phyloP scores from a whole-genome alignment of 1,284 basidiomycete genomes.

The Tylopilus sp. region DNA sequence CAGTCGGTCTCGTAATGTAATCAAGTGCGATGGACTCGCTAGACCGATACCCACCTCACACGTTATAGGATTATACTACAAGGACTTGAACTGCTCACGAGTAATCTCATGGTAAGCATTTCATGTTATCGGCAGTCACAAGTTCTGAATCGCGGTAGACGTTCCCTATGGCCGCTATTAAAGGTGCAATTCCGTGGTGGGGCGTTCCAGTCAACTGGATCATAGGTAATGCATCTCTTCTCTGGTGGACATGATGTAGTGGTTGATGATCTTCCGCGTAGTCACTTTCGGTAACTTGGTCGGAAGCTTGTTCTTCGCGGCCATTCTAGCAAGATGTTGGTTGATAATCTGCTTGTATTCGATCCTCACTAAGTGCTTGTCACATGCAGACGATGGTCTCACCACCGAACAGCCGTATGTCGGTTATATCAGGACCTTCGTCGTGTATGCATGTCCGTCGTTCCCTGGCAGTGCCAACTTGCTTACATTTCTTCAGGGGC shows the following conservation, averaged over 20 bases:
- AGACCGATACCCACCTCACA: neutral
- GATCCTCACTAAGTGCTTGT: neutral
- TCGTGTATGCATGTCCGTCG: conserved; percentile 45
- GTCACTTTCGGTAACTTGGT: conserved; percentile 69
- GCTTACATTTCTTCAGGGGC: conserved; percentile 36
- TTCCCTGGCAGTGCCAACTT: neutral
- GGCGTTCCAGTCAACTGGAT: conserved; percentile 62
- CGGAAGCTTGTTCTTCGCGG: conserved; percentile 70
- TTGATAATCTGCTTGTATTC: neutral
- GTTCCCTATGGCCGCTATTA: conserved; percentile 64
- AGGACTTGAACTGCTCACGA: conserved; percentile 66
- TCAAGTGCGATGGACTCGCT: neutral
- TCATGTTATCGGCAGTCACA: neutral
- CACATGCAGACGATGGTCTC: conserved; percentile 50
- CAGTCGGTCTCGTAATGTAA: conserved; percentile 72
- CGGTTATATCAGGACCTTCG: conserved; percentile 48
- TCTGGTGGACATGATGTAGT: neutral
- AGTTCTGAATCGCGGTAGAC: conserved; percentile 37
- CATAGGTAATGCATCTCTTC: conserved; percentile 42
- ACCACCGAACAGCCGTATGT: conserved; percentile 56
- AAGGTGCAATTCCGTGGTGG: conserved; percentile 65
- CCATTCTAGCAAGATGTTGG: conserved; percentile 63
- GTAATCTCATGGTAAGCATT: conserved; percentile 65
- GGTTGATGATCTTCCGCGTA: conserved; percentile 24
- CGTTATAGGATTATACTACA: conserved; percentile 63